Base-by-base conservation (phyloP, 139 green algal genomes). In the Coelastrella sp. region DNA sequence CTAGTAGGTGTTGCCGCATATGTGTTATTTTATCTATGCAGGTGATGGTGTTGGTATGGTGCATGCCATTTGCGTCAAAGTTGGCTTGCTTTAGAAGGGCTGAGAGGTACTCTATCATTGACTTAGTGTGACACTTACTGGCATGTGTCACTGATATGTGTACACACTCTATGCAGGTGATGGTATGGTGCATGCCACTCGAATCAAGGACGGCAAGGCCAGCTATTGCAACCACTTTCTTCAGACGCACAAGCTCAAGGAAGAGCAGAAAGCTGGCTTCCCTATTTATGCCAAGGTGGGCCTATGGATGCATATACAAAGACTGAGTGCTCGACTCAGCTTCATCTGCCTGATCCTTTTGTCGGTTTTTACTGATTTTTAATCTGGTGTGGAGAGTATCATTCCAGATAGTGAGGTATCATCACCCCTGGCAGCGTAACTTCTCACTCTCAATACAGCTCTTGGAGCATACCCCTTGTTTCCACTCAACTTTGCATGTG, bases 31-130 rank as follows among this genome's bases (percentile, higher is more conserved):
- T 1, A 1, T 47, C 32, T 47, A 47, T 47, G 32, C 32, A 47
- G 95, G 96, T 11, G 96, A 98, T 83, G 96, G 96, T 11, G 96
- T 98, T 83, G 96, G 95, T 81, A 98, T 98, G 95, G 76, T 97
- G 32, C 97, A 98, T 80, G 92, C 89, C 0, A 93, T 47, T 47
- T 47, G 32, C 1, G 1, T 47, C 1, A 47, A 1, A 47, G 32
- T 47, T 47, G 32, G 32, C 32, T 47, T 47, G 32, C 0, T 47
- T 47, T 47, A 2, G 1, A 2, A 0, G 32, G 32, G 32, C 32
- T 47, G 32, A 47, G 32, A 47, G n/a, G n/a, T n/a, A n/a, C n/a
- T 19, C 8, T 19, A 10, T 71, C 10, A 19, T 0, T 13, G 11
- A 13, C 0, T 71, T 13, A 71, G 61, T 19, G 0, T 71, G 61